Conservation (phyloP, 1,139 yeast species). For the Lodderomyces metapsilosis region DNA sequence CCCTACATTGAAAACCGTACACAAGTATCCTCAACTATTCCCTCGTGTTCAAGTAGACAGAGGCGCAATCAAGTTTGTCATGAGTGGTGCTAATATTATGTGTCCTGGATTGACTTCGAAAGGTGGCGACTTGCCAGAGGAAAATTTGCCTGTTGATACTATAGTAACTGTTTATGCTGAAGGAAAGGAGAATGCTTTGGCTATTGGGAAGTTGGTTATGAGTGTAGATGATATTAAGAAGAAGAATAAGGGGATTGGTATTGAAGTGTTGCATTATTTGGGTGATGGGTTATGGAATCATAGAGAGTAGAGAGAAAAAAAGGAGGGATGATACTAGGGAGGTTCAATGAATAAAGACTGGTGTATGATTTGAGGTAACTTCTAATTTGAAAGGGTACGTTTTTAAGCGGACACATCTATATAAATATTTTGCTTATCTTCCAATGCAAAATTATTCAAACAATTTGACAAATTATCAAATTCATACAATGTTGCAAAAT, state of each 20-base stretch:
- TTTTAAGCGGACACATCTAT: no score
- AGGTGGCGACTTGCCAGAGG: conserved; percentile 84
- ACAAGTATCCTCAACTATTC: conserved; percentile 76
- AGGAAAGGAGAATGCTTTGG: conserved; percentile 88
- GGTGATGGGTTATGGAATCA: conserved; percentile 90
- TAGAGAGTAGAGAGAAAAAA: conserved; percentile 21
- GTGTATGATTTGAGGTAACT: no score
- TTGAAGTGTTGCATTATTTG: conserved; percentile 78
- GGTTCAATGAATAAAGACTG: no score
- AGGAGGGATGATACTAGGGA: conserved; percentile 1
- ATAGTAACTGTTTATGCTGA: conserved; percentile 87
- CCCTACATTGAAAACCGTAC: conserved; percentile 77
- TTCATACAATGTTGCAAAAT: conserved; percentile 12
- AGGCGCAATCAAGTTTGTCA: conserved; percentile 93
- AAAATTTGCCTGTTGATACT: conserved; percentile 58
- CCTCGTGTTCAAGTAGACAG: conserved; percentile 90
- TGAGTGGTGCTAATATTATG: conserved; percentile 95
- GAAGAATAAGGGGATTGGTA: conserved; percentile 85
- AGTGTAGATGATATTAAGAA: conserved; percentile 85
- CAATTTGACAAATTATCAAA: conserved; percentile 33
- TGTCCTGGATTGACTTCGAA: conserved; percentile 95
- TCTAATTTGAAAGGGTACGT: no score
- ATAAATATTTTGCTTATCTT: conserved; percentile 21
- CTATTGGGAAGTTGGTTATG: conserved; percentile 84
- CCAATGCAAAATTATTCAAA: conserved; percentile 34